Evolutionary conservation across 345 rosid species (phyloP), one percentile per base, ranked within the genome.

Genomic region (Isatis tinctoria): DNA sequence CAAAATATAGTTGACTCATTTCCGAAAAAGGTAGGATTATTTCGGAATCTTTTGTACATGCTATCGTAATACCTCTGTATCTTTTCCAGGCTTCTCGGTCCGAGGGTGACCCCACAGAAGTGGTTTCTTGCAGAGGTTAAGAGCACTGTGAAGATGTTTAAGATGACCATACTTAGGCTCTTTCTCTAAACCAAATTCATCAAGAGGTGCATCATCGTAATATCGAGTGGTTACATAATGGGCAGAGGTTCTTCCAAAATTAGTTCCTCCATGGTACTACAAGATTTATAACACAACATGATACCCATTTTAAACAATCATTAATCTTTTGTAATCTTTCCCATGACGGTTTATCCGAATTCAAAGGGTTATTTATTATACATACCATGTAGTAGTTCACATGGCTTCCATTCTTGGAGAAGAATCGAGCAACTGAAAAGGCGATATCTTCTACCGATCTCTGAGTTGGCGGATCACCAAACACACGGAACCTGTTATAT

Each of bases 201-300:
- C 99, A 40, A 95, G 87, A 20, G 99, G 99, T 51, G 96, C 97
- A 77, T 95, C 99, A n/a, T 92, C 98, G 28, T 92, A 95, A 85
- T 95, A 95, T 13, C 98, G 84, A 45, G 99, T 87, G 6, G 97
- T 85, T n/a, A 90, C 89, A 39, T 90, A 95, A 36, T 86, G 82
- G 11, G 98, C 85, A 30, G 84, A 79, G 36, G 98, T 92, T 79
- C 99, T 82, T 10, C 88, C 98, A 27, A 85, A 81, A 76, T 95
- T 95, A 30, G 99, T 95, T 17, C 99, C 98, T 10, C 98, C 99
- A 78, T 92, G 90, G 78, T 89, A 95, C 98, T 93, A 76, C 70
- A 80, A 44, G 28, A 59, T 35, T 52, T 36, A 59, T 67, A 53
- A 69, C 13, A 66, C 32, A 65, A 56, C 3, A 54, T 3, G n/a